phyloP scores from a whole-genome alignment of 495 filamentous ascomycete genomes.

The Xylaria curta region DNA sequence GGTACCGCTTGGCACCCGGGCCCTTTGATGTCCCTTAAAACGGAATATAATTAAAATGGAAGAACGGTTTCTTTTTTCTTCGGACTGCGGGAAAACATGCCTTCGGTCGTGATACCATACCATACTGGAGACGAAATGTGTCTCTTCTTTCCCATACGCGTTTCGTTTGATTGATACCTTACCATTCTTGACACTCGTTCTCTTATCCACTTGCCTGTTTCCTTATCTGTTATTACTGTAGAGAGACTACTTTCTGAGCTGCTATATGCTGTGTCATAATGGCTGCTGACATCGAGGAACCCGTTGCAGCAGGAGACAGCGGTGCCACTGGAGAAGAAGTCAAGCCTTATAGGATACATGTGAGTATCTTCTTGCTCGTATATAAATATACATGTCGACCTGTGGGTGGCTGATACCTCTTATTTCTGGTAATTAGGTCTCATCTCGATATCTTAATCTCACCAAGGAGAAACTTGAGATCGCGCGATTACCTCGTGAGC shows the following conservation, averaged over 20 bases:
- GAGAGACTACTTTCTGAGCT: slow-evolving; percentile 21
- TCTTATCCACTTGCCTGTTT: slow-evolving; percentile 1
- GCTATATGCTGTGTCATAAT: slow-evolving; percentile 27
- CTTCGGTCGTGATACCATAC: slow-evolving; percentile 10
- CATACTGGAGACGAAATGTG: neutral
- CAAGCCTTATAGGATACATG: slow-evolving; percentile 58
- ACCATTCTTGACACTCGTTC: slow-evolving; percentile 32
- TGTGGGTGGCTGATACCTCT: slow-evolving; percentile 26
- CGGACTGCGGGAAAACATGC: slow-evolving; percentile 4
- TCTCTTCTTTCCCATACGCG: slow-evolving; percentile 18
- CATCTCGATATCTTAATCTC: slow-evolving; percentile 57
- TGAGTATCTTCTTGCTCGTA: slow-evolving; percentile 35
- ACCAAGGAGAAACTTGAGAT: slow-evolving; percentile 62
- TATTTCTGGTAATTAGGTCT: slow-evolving; percentile 44
- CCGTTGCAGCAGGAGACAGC: slow-evolving; percentile 27
- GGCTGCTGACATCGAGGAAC: slow-evolving; percentile 35
- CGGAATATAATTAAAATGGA: slow-evolving; percentile 38
- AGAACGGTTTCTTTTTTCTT: neutral
- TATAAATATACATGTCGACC: neutral
- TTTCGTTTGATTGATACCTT: slow-evolving; percentile 18
- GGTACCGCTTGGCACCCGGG: neutral
- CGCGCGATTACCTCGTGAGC: slow-evolving; percentile 59
- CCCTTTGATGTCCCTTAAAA: slow-evolving; percentile 36
- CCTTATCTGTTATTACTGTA: neutral
- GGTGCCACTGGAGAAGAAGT: slow-evolving; percentile 45